Conservation (phyloP, 192 early-diverging fungal genomes). For the Mortierella alpina region DNA sequence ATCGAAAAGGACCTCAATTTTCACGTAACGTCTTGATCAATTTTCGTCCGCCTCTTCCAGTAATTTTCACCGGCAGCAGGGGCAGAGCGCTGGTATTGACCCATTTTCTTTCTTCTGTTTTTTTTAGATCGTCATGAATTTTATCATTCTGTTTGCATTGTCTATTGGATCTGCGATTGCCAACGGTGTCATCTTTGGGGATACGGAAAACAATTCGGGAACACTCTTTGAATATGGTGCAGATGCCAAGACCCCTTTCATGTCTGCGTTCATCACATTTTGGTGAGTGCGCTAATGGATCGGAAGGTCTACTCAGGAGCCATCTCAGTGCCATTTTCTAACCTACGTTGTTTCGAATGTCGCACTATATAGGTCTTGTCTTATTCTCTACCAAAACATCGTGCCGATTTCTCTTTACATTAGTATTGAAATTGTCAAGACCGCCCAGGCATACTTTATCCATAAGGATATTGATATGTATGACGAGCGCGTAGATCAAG, state of each 20-base stretch:
- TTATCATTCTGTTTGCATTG: constrained; percentile 80
- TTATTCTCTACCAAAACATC: constrained; percentile 95
- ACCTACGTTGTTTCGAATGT: background rate
- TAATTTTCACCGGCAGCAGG: background rate
- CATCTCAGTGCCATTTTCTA: background rate
- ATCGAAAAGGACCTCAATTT: constrained; percentile 95
- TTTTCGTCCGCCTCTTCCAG: background rate
- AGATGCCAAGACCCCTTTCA: constrained; percentile 61
- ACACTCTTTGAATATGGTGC: constrained; percentile 61
- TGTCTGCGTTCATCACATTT: constrained; percentile 77
- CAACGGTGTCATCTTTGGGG: constrained; percentile 70
- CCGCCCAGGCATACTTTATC: constrained; percentile 93
- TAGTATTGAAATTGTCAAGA: constrained; percentile 93
- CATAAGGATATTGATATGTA: constrained; percentile 92
- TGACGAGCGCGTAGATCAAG: constrained; percentile 76
- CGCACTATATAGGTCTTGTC: constrained; percentile 68
- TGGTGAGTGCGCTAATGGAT: constrained; percentile 56
- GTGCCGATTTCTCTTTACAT: constrained; percentile 97
- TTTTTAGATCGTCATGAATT: constrained; percentile 79
- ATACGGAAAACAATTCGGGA: constrained; percentile 60
- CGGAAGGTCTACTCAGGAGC: background rate
- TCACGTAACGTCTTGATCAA: constrained; percentile 63
- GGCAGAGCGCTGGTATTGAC: background rate
- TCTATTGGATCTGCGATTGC: constrained; percentile 76
- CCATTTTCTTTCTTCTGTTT: constrained; percentile 11